These are phyloP conservation scores for Grifola frondosa DNA, from an alignment of 1,284 basidiomycete species.

Conservation along the genomic window DNA sequence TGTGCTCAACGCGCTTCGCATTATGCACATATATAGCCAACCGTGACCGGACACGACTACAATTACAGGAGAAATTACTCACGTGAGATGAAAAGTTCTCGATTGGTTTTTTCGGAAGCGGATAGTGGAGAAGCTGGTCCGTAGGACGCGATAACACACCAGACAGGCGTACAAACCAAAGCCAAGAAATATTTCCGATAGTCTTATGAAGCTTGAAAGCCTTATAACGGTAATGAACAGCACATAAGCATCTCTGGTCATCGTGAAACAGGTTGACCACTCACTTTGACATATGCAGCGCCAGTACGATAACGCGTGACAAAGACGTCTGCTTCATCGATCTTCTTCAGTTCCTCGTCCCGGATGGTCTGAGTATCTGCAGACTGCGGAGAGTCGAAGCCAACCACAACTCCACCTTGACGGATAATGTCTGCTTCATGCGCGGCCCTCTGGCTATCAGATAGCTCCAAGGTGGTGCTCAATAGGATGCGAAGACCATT, in stretches of 20 bases:
- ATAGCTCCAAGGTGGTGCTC: conserved; percentile 53
- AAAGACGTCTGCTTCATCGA: conserved; percentile 62
- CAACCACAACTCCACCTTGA: conserved; percentile 55
- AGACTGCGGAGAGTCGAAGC: conserved; percentile 27
- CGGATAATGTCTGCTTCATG: conserved; percentile 58
- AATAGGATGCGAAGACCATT: conserved; percentile 59
- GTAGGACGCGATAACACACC: conserved; percentile 64
- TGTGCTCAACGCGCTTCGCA: too few relatives aligned
- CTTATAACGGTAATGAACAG: too few relatives aligned
- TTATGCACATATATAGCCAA: not conserved
- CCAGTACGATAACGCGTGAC: conserved; percentile 71
- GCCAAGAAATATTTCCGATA: conserved; percentile 79
- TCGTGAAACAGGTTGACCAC: conserved; percentile 7
- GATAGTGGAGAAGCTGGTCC: conserved; percentile 63
- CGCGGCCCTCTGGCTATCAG: conserved; percentile 45
- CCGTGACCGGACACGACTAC: not conserved
- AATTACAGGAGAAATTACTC: conserved; percentile 10
- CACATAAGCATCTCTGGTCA: not conserved
- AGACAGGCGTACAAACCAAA: conserved; percentile 73
- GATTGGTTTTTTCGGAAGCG: conserved; percentile 44
- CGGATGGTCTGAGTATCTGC: conserved; percentile 33
- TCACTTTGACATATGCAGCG: conserved; percentile 64
- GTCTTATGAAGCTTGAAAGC: conserved; percentile 59
- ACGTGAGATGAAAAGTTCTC: conserved; percentile 41
- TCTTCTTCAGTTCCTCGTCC: conserved; percentile 34